These are phyloP conservation scores for Rhypophila decipiens DNA, from an alignment of 495 filamentous ascomycete genomes.

Conservation along the genomic window DNA sequence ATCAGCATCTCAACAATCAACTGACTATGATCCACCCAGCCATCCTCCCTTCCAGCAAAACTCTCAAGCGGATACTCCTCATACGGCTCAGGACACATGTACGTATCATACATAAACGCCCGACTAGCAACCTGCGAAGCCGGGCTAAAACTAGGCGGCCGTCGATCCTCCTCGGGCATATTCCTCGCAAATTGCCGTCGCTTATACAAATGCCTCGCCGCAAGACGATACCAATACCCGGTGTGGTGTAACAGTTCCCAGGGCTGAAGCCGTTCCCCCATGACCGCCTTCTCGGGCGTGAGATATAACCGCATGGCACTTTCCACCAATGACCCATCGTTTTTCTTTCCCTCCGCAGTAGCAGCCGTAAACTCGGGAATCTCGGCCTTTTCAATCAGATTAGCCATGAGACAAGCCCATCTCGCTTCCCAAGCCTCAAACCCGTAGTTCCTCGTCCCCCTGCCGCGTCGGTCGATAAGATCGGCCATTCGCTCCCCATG, in stretches of 20 bases:
- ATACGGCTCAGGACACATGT: slow-evolving; percentile 73
- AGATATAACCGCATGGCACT: slow-evolving; percentile 54
- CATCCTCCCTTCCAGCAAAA: too few relatives aligned
- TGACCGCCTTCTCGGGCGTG: slow-evolving; percentile 60
- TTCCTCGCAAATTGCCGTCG: slow-evolving; percentile 55
- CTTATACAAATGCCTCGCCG: slow-evolving; percentile 57
- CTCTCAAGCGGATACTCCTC: slow-evolving; percentile 57
- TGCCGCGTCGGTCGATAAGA: slow-evolving; percentile 73
- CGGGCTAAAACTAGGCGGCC: slow-evolving; percentile 58
- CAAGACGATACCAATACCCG: slow-evolving; percentile 77
- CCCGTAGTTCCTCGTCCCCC: slow-evolving; percentile 73
- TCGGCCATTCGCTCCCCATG: slow-evolving; percentile 66
- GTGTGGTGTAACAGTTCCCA: slow-evolving; percentile 80
- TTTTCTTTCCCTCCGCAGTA: too few relatives aligned
- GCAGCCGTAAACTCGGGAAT: slow-evolving; percentile 37
- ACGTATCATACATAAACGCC: slow-evolving; percentile 72
- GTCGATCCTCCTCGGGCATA: slow-evolving; percentile 70
- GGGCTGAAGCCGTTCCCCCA: slow-evolving; percentile 61
- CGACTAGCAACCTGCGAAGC: slow-evolving; percentile 62
- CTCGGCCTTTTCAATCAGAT: slow-evolving; percentile 61
- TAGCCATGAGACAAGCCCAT: slow-evolving; percentile 76
- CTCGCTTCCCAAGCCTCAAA: slow-evolving; percentile 85
- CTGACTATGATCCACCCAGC: slow-evolving; percentile 56
- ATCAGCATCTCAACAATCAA: slow-evolving; percentile 56
- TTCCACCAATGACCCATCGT: too few relatives aligned